Conservation (phyloP, 2,329 filamentous ascomycete genomes). For the Conoideocrella luteorostrata region DNA sequence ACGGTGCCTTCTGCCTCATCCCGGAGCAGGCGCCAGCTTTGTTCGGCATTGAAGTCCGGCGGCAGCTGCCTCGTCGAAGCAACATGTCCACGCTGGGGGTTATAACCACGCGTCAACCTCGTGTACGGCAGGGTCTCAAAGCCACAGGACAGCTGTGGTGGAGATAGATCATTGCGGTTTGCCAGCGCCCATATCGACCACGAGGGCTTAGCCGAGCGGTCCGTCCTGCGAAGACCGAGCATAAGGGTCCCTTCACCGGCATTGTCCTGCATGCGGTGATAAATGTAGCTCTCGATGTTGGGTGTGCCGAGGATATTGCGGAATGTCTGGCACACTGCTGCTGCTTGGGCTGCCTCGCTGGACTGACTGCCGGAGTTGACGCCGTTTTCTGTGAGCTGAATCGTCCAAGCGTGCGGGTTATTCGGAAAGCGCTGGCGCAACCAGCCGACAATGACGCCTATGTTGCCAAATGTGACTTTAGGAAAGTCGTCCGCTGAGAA, state of each 20-base stretch:
- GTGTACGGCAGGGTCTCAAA: background rate
- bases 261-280: slow-evolving; percentile 2
- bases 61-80: background rate
- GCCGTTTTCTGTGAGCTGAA: background rate
- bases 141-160: background rate
- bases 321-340: background rate
- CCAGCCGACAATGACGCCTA: background rate
- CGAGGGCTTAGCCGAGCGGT: background rate
- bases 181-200: background rate
- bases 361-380: background rate
- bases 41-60: background rate
- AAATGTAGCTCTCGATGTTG: background rate
- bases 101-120: background rate
- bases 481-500: slow-evolving; percentile 2
- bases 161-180: background rate
- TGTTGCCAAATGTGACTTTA: background rate
- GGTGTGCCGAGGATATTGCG: slow-evolving; percentile 3
- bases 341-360: background rate
- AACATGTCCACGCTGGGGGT: background rate
- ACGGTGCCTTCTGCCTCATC: background rate
- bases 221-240: background rate
- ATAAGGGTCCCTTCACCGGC: background rate
- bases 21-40: background rate
- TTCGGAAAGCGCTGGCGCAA: background rate
- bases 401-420: background rate